Evolutionary conservation across 148 eudicot species (phyloP).

Genomic region (Rhododendron ovatum): DNA sequence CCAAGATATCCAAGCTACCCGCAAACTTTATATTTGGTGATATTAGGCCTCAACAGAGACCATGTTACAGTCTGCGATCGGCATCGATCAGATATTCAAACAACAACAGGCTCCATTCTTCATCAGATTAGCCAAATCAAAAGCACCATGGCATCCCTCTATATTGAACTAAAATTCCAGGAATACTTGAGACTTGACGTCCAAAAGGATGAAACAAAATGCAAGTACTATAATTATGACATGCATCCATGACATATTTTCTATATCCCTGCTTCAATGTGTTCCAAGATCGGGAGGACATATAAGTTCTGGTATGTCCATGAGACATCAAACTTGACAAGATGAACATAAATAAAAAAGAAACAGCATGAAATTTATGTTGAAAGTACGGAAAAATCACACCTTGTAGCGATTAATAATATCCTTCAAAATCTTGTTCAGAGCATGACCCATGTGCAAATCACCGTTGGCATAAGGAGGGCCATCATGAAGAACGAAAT

Average conservation of each 20-base stretch:
- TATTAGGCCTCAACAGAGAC: neutral
- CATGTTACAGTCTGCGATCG: neutral
- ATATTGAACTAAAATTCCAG: neutral
- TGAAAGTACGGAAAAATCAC: neutral
- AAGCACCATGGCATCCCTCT: neutral
- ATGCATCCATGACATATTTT: neutral
- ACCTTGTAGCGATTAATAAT: conserved; percentile 96
- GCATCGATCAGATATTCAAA: neutral
- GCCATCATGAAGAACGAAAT: conserved; percentile 92
- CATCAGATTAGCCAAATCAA: neutral
- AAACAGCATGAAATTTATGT: neutral
- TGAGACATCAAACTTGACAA: neutral
- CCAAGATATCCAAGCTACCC: neutral
- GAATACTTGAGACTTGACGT: neutral
- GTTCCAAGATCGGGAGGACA: neutral
- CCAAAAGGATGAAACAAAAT: neutral
- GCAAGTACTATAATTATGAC: neutral
- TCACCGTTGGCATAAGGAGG: conserved; percentile 99
- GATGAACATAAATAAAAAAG: neutral
- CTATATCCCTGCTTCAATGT: neutral
- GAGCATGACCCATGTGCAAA: conserved; percentile 98
- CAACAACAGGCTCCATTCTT: neutral
- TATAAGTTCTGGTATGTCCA: neutral
- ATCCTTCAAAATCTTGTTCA: conserved; percentile 92
- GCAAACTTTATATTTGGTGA: neutral